phyloP scores from a whole-genome alignment of 352 stramenopile species.

The Thraustochytrium sp. region DNA sequence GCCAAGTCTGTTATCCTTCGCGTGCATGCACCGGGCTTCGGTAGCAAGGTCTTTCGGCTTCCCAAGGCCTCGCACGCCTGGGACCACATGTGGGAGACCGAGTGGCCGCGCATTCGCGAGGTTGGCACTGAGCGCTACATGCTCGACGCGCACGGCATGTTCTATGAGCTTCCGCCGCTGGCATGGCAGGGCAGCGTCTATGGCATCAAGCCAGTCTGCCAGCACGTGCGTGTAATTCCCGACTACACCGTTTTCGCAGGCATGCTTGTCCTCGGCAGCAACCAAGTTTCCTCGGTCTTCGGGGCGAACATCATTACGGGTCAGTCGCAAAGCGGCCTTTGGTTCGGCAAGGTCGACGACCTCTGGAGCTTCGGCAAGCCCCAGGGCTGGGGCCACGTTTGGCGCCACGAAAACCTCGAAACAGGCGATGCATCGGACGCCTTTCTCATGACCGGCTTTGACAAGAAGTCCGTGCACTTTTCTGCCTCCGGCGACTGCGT shows the following conservation, averaged over 20 bases:
- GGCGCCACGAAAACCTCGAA: not conserved
- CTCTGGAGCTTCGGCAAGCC: slow-evolving; percentile 12
- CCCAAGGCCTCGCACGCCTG: not conserved
- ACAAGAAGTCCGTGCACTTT: not conserved
- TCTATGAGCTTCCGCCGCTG: not conserved
- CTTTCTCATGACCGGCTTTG: slow-evolving; percentile 7
- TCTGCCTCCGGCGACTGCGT: not conserved
- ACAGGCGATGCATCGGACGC: not conserved
- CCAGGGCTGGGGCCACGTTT: not conserved
- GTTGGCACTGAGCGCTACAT: not conserved
- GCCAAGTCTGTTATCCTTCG: not conserved
- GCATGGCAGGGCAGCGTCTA: not conserved
- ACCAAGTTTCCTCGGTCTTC: not conserved
- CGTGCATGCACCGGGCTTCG: not conserved
- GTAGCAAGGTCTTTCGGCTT: not conserved
- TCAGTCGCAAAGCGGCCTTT: not conserved
- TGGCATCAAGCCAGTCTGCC: not conserved
- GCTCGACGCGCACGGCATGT: not conserved
- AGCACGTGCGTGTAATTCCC: not conserved
- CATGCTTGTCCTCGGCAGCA: not conserved
- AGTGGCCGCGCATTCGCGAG: not conserved
- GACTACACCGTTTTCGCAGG: not conserved
- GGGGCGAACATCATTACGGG: not conserved
- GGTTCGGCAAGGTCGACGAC: not conserved
- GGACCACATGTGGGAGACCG: not conserved